Evolutionary conservation across 169 alveolate species (phyloP).

Genomic region (Eimeria acervulina): DNA sequence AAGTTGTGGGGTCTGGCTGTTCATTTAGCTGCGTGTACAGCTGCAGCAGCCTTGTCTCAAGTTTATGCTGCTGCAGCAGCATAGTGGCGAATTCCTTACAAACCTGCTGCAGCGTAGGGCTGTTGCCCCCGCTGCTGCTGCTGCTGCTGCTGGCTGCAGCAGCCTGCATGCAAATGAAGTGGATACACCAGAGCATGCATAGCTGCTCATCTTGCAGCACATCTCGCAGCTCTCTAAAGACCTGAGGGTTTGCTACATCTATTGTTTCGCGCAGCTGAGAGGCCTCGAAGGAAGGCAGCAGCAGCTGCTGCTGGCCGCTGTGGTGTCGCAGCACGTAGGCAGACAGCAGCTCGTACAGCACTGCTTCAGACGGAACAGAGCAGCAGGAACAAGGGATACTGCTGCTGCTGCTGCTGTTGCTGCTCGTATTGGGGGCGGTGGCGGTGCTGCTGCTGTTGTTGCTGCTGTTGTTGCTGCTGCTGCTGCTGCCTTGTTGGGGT

Average conservation of each 20-base stretch:
- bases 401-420: constrained; percentile 41
- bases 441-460: constrained; percentile 17
- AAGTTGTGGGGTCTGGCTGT: constrained; percentile 63
- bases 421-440: constrained; percentile 9
- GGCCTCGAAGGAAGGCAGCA: constrained; percentile 60
- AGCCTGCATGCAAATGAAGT: constrained; percentile 67
- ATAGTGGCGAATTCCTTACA: constrained; percentile 33
- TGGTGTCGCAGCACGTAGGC: constrained; percentile 72
- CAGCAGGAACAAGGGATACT: constrained; percentile 47
- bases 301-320: constrained; percentile 83
- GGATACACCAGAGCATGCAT: constrained; percentile 73
- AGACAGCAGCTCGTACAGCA: constrained; percentile 67
- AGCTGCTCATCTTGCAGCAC: constrained; percentile 74
- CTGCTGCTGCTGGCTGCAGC: constrained; percentile 44
- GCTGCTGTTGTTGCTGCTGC: not conserved
- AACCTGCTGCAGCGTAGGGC: constrained; percentile 5
- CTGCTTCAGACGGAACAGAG: constrained; percentile 76
- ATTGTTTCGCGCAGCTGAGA: constrained; percentile 55
- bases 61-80: constrained; percentile 70
- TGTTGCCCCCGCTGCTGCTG: constrained; percentile 22
- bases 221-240: constrained; percentile 64
- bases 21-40: constrained; percentile 60
- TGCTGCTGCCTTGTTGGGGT: not conserved
- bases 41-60: constrained; percentile 59
- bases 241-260: constrained; percentile 36